Percentiles rank a stretch among this genome's conserved stretches.
phyloP scores from a whole-genome alignment of 192 early-diverging fungal genomes.

The Gorgonomyces haynaldii region DNA sequence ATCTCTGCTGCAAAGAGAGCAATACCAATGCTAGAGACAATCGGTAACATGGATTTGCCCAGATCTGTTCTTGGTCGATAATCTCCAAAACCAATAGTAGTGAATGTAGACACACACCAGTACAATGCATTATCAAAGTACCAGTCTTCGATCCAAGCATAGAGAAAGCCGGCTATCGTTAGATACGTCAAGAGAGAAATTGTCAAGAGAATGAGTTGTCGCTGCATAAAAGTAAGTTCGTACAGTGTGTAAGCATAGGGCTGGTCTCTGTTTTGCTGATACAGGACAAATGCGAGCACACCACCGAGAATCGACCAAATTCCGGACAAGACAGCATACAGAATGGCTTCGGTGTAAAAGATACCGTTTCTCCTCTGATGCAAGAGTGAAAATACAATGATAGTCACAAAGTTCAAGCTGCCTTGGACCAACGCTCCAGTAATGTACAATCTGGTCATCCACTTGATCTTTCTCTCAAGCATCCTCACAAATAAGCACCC shows the following conservation, averaged over 20 bases:
- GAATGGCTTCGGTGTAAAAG: slow-evolving; percentile 20
- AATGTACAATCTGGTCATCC: slow-evolving; percentile 31
- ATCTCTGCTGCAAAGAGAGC: slow-evolving; percentile 27
- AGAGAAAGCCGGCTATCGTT: slow-evolving; percentile 12
- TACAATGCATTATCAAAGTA: slow-evolving; percentile 31
- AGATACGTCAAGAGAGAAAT: slow-evolving; percentile 28
- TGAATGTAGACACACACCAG: slow-evolving; percentile 22
- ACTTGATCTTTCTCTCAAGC: slow-evolving; percentile 46
- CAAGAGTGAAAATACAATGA: background rate
- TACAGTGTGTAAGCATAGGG: slow-evolving; percentile 26
- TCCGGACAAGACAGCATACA: slow-evolving; percentile 20
- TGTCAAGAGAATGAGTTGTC: slow-evolving; percentile 31
- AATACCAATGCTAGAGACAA: slow-evolving; percentile 24
- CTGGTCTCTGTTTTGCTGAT: slow-evolving; percentile 21
- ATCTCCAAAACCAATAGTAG: slow-evolving; percentile 35
- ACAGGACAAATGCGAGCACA: slow-evolving; percentile 11
- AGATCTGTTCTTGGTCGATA: slow-evolving; percentile 16
- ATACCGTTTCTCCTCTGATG: background rate
- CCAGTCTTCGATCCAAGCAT: slow-evolving; percentile 33
- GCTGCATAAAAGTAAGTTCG: slow-evolving; percentile 24
- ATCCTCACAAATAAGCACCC: slow-evolving; percentile 30
- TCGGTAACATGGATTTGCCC: slow-evolving; percentile 19
- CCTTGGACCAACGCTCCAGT: slow-evolving; percentile 26
- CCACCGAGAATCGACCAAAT: slow-evolving; percentile 19
- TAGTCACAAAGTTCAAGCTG: slow-evolving; percentile 1